Percentiles rank a stretch among this genome's conserved stretches.
These are phyloP conservation scores for Cladosporium sp. DNA, from an alignment of 2,329 filamentous ascomycete species.

Conservation along the genomic window DNA sequence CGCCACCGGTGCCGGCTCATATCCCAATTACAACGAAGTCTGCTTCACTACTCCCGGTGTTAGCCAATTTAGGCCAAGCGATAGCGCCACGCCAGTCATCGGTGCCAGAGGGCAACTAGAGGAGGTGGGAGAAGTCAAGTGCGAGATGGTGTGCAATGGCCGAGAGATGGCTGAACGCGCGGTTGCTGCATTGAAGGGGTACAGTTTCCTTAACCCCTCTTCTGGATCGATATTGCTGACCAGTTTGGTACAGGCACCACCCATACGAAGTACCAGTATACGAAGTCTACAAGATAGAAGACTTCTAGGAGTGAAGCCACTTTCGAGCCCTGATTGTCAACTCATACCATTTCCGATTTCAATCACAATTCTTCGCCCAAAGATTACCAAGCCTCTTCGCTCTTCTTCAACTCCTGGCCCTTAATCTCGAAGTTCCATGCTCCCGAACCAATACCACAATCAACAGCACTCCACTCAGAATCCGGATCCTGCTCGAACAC, in stretches of 20 bases:
- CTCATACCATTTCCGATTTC: neutral
- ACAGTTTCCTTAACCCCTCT: too few species aligned
- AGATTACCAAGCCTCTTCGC: neutral
- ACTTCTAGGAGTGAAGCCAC: conserved; percentile 28
- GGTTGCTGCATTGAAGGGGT: conserved; percentile 64
- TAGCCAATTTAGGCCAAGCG: conserved; percentile 63
- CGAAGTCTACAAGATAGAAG: conserved; percentile 44
- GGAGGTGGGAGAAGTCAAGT: conserved; percentile 55
- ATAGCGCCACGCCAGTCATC: conserved; percentile 59
- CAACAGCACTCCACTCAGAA: conserved; percentile 62
- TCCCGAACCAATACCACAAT: conserved; percentile 23
- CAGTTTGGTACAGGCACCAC: conserved; percentile 33
- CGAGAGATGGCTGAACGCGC: conserved; percentile 54
- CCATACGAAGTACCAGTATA: conserved; percentile 45
- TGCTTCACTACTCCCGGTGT: conserved; percentile 47
- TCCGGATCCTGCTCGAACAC: conserved; percentile 58
- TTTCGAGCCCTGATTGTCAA: too few species aligned
- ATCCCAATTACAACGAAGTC: conserved; percentile 43
- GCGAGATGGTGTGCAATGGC: conserved; percentile 61
- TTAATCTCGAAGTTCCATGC: neutral
- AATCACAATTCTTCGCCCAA: neutral
- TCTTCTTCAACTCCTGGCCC: conserved; percentile 4
- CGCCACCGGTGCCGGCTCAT: conserved; percentile 41
- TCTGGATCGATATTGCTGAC: neutral
- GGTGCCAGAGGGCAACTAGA: conserved; percentile 57